phyloP scores from a whole-genome alignment of 2,329 filamentous ascomycete genomes.

The Juglanconis juglandina region DNA sequence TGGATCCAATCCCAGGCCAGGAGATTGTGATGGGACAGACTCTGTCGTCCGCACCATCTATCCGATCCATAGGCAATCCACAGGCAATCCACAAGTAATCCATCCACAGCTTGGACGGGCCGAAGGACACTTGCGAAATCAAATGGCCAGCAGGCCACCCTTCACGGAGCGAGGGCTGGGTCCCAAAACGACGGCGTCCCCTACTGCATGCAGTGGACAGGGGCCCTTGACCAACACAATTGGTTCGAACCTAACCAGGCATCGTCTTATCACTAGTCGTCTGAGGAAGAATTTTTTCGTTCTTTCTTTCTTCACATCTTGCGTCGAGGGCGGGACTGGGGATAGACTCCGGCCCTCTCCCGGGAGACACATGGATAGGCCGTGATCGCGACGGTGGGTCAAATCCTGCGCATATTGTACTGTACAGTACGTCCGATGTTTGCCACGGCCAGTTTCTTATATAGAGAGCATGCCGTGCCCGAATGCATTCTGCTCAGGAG shows the following conservation, averaged over 20 bases:
- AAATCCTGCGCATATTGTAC: background rate
- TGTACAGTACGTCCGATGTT: background rate
- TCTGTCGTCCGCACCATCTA: no score
- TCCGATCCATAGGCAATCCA: no score
- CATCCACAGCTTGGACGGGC: background rate
- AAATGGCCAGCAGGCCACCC: slow-evolving; percentile 15
- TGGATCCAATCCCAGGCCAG: slow-evolving; percentile 12
- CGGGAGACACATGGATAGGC: slow-evolving; percentile 5
- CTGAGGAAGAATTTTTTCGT: slow-evolving; percentile 6
- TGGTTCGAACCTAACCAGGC: slow-evolving; percentile 6
- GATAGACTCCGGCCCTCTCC: background rate
- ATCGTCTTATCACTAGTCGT: slow-evolving; percentile 15
- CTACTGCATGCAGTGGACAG: slow-evolving; percentile 1
- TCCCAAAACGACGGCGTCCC: slow-evolving; percentile 7
- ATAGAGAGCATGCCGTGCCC: background rate
- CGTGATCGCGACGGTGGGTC: slow-evolving; percentile 13
- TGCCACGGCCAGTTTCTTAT: background rate
- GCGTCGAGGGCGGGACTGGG: slow-evolving; percentile 1
- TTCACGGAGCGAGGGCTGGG: background rate
- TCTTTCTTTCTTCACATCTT: background rate
- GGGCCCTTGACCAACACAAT: slow-evolving; percentile 7
- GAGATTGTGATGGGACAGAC: slow-evolving; percentile 1
- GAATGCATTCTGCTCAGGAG: background rate
- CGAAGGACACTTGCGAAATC: slow-evolving; percentile 1
- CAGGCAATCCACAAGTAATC: no score